A percentile compares a stretch with the other conserved stretches of the same genome.
Conservation (phyloP, 1,284 basidiomycete genomes). For the Takashimella koratensis region DNA sequence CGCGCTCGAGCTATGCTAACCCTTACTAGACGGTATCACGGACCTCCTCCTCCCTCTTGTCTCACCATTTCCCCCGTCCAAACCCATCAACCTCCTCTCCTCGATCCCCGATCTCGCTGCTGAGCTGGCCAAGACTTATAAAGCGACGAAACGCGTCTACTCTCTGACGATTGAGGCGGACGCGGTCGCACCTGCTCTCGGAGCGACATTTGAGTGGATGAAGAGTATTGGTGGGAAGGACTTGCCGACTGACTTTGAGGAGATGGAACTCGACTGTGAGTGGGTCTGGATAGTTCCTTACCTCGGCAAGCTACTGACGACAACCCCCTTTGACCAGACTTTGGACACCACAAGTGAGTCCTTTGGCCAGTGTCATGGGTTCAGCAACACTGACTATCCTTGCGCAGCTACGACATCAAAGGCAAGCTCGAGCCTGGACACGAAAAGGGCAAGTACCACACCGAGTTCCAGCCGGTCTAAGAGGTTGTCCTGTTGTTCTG, state of each 20-base stretch:
- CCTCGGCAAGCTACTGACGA: too few species aligned
- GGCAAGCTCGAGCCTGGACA: conserved; percentile 24
- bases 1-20: too few species aligned
- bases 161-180: conserved; percentile 32
- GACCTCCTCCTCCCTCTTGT: conserved; percentile 36
- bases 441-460: conserved; percentile 34
- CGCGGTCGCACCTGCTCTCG: conserved; percentile 34
- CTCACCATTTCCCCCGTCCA: conserved; percentile 18
- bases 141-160: conserved; percentile 28
- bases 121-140: conserved; percentile 30
- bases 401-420: conserved; percentile 27
- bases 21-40: conserved; percentile 28
- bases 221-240: conserved; percentile 34
- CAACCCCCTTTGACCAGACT: conserved; percentile 13
- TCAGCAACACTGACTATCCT: too few species aligned
- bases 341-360: conserved; percentile 30
- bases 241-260: conserved; percentile 37
- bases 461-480: conserved; percentile 22
- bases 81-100: conserved; percentile 30
- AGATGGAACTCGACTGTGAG: conserved; percentile 37
- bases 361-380: too few species aligned
- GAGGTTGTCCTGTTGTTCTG: too few species aligned
- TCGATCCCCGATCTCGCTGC: conserved; percentile 30
- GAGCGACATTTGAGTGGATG: conserved; percentile 37
- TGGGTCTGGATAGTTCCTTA: too few species aligned